Base-by-base conservation (phyloP, 768 basidiomycete genomes). In the Scleroderma citrinum region DNA sequence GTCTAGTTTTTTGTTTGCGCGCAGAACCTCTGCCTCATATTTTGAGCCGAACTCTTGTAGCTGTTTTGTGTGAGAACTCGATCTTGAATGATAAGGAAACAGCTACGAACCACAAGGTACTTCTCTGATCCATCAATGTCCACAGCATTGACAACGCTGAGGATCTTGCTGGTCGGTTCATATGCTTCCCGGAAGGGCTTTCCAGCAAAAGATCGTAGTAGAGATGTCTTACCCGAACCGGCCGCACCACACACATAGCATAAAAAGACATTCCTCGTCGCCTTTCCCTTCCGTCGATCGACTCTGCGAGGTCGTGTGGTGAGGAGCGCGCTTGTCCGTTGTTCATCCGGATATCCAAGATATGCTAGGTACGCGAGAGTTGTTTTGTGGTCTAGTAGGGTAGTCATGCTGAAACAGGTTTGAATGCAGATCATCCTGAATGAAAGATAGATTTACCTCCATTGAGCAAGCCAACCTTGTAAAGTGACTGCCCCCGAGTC, bases 401-500 rank as follows among this genome's bases (percentile, higher is more conserved):
- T 99, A 1, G 93, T 94, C 94, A 98, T 96, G 62, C 94, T 97
- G 53, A 5, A 35, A 30, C 34, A 36, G 32, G 42, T 11, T 35
- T 14, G 40, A 55, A 32, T 30, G 20, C 36, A 49, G 34, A 43
- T 44, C 30, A 48, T 31, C 26, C 16, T 48, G 47, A 32, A 41
- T 35, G 20, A 12, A 45, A 44, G 35, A 48, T 30, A 36, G 30
- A 65, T 75, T 56, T 45, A 92, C 93, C 91, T 95, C 95, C 95
- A 99, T 63, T 96, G 94, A 17, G 95, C 95, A 23, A 98, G 71
- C 95, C 95, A 99, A 1, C 92, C 91, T 70, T 97, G 94, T 38
- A 99, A 68, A n/a, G 94, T 97, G 16, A 97, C 88, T 24, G 89
- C 83, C 11, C 91, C 92, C 10, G 81, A 75, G 59, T 93, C 92